Evolutionary conservation across 2,329 filamentous ascomycete genomes (phyloP).

Genomic region (Calonectria fujianensis): DNA sequence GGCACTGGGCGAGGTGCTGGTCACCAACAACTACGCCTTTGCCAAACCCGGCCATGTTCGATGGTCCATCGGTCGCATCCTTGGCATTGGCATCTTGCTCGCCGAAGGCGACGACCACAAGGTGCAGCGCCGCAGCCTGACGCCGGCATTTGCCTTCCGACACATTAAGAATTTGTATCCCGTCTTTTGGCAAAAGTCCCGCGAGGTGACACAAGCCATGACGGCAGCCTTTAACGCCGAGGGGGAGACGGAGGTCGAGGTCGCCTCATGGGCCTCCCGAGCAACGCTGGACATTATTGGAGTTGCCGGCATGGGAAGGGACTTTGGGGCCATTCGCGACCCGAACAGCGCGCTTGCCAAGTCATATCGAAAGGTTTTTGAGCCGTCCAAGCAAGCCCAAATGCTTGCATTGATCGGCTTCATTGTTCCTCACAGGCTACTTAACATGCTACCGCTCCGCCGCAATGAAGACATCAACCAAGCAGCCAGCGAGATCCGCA

Average conservation of each 20-base stretch:
- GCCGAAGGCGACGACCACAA: conserved; percentile 96
- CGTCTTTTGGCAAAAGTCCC: conserved; percentile 86
- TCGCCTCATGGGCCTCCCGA: conserved; percentile 78
- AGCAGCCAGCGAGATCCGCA: conserved; percentile 76
- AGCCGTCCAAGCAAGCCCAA: conserved; percentile 70
- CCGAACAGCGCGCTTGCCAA: conserved; percentile 75
- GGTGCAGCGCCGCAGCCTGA: conserved; percentile 84
- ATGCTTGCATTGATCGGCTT: conserved; percentile 75
- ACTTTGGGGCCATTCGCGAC: conserved; percentile 80
- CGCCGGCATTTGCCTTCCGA: conserved; percentile 89
- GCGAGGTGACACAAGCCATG: conserved; percentile 80
- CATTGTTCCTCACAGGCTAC: conserved; percentile 78
- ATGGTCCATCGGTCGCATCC: conserved; percentile 74
- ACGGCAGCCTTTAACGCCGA: conserved; percentile 59
- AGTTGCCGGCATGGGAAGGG: conserved; percentile 80
- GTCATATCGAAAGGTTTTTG: conserved; percentile 75
- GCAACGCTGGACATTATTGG: conserved; percentile 86
- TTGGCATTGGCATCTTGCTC: conserved; percentile 84
- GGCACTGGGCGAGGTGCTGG: conserved; percentile 81
- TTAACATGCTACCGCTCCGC: conserved; percentile 79
- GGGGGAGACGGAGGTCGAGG: conserved; percentile 70
- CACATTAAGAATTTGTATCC: conserved; percentile 91
- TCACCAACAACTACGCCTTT: conserved; percentile 82
- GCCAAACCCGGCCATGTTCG: conserved; percentile 75
- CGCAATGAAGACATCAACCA: conserved; percentile 79